Evolutionary conservation across 2,329 filamentous ascomycete species (phyloP).

Genomic region (Lithohypha guttulata): DNA sequence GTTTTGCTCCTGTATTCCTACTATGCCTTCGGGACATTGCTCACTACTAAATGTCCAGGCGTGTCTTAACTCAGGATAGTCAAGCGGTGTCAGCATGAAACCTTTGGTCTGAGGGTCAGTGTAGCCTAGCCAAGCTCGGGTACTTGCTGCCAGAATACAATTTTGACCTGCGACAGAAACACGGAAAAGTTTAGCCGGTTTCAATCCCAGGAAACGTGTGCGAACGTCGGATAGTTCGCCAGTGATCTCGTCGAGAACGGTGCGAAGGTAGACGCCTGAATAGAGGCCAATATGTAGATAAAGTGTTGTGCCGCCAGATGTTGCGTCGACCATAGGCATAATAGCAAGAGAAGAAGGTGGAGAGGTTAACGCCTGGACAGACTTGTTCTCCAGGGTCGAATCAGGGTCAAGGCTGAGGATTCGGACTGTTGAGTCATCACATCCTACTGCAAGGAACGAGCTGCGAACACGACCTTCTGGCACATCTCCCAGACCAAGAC

Average conservation of each 20-base stretch:
- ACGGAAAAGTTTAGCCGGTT: conserved; percentile 78
- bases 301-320: conserved; percentile 73
- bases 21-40: conserved; percentile 85
- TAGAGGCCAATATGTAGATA: conserved; percentile 94
- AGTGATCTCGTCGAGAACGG: conserved; percentile 87
- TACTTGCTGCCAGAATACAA: conserved; percentile 80
- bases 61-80: conserved; percentile 80
- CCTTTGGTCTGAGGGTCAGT: conserved; percentile 75
- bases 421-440: conserved; percentile 90
- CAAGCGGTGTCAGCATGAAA: conserved; percentile 85
- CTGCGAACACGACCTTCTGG: conserved; percentile 82
- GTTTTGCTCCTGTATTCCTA: conserved; percentile 82
- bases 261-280: conserved; percentile 91
- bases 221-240: conserved; percentile 91
- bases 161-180: conserved; percentile 79
- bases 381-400: conserved; percentile 82
- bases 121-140: conserved; percentile 92
- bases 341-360: conserved; percentile 81
- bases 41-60: conserved; percentile 96
- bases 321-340: conserved; percentile 91
- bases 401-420: conserved; percentile 85
- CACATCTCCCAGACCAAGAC: conserved; percentile 84
- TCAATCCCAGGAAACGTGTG: conserved; percentile 86
- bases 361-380: conserved; percentile 84
- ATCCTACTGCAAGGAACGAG: conserved; percentile 89